These are phyloP conservation scores for Grigorovia transvaalensis DNA, from an alignment of 805 yeast genomes.

Conservation along the genomic window DNA sequence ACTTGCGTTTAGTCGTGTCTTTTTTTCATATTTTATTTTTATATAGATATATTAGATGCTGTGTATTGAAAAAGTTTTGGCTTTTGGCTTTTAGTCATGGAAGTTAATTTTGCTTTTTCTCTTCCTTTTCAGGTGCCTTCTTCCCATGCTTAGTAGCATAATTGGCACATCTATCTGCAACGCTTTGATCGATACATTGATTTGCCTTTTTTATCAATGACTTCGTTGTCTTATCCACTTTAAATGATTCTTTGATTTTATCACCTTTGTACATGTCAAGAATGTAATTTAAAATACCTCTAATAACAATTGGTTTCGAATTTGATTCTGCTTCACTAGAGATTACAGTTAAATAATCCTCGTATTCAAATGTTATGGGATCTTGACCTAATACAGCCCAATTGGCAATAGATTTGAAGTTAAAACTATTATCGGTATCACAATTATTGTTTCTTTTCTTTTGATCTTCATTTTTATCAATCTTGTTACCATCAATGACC, in stretches of 20 bases:
- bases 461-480: conserved; percentile 4
- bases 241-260: not conserved
- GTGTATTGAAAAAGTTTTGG: too few species aligned
- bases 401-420: conserved; percentile 11
- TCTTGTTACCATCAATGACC: conserved; percentile 8
- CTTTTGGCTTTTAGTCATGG: too few species aligned
- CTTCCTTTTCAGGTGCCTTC: not conserved
- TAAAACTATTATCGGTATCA: conserved; percentile 6
- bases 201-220: not conserved
- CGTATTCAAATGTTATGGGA: conserved; percentile 10
- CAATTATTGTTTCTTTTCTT: conserved; percentile 9
- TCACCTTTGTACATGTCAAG: conserved; percentile 21
- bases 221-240: not conserved
- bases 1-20: too few species aligned
- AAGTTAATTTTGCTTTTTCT: not conserved
- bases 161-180: not conserved
- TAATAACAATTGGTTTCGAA: conserved; percentile 28
- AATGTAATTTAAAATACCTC: conserved; percentile 31
- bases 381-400: conserved; percentile 14
- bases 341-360: conserved; percentile 32
- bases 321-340: conserved; percentile 32
- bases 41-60: too few species aligned
- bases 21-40: too few species aligned
- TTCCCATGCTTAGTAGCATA: not conserved
- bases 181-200: not conserved